phyloP scores from a whole-genome alignment of 2,329 filamentous ascomycete species.

The Aspergillus sp. region DNA sequence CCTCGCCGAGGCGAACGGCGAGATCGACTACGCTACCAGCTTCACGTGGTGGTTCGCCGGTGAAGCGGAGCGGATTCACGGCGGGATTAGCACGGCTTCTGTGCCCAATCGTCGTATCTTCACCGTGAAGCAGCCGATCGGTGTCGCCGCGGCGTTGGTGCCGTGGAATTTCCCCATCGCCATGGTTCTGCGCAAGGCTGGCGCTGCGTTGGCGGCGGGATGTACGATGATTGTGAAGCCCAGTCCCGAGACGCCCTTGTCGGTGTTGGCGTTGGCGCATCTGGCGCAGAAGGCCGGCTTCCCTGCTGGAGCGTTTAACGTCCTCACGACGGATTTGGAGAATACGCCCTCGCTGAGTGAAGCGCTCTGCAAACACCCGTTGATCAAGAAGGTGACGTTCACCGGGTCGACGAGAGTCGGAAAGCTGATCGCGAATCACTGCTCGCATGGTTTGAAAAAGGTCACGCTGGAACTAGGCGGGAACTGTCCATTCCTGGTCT shows the following conservation, averaged over 20 bases:
- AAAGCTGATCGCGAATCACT: conserved; percentile 58
- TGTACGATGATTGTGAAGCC: conserved; percentile 73
- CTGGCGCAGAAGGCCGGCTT: conserved; percentile 54
- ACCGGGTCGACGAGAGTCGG: conserved; percentile 59
- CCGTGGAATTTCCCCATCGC: conserved; percentile 71
- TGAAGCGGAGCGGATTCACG: conserved; percentile 59
- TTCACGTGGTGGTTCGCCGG: conserved; percentile 58
- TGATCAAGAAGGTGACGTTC: conserved; percentile 58
- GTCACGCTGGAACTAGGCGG: conserved; percentile 61
- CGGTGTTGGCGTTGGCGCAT: conserved; percentile 48
- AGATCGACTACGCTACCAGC: conserved; percentile 52
- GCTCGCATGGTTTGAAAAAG: conserved; percentile 59
- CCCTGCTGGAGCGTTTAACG: conserved; percentile 56
- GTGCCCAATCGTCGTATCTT: conserved; percentile 61
- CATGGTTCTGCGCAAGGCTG: conserved; percentile 63
- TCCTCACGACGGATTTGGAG: conserved; percentile 50
- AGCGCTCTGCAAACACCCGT: conserved; percentile 52
- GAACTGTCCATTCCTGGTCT: conserved; percentile 62
- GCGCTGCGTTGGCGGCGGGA: conserved; percentile 64
- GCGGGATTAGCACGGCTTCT: conserved; percentile 56
- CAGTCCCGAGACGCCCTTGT: conserved; percentile 62
- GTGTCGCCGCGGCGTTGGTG: conserved; percentile 63
- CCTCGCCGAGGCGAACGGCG: conserved; percentile 48
- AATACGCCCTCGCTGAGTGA: conserved; percentile 36
- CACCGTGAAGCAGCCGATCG: conserved; percentile 70